A percentile compares a stretch with the other conserved stretches of the same genome.
phyloP scores from a whole-genome alignment of 2,329 filamentous ascomycete genomes.

The Epichloe scottii region DNA sequence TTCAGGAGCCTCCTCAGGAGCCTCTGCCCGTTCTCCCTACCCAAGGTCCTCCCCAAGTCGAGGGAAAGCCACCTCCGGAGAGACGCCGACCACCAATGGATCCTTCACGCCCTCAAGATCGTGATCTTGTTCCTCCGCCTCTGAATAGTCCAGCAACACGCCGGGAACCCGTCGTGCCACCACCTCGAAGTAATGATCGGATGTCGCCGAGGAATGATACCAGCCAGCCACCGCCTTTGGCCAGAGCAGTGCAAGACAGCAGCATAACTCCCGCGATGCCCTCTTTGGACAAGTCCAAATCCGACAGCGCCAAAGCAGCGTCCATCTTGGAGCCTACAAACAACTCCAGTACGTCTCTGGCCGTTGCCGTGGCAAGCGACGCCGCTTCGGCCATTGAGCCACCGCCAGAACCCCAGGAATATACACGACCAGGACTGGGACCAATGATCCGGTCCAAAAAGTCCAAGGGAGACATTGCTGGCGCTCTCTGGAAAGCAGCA shows the following conservation, averaged over 20 bases:
- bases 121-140: slow-evolving; percentile 44
- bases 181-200: slow-evolving; percentile 39
- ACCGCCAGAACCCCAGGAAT: slow-evolving; percentile 17
- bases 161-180: slow-evolving; percentile 32
- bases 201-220: slow-evolving; percentile 33
- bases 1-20: slow-evolving; percentile 9
- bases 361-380: slow-evolving; percentile 16
- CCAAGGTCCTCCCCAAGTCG: slow-evolving; percentile 5
- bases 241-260: slow-evolving; percentile 13
- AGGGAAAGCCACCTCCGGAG: slow-evolving; percentile 43
- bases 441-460: slow-evolving; percentile 82
- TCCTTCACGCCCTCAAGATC: slow-evolving; percentile 39
- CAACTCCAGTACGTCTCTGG: slow-evolving; percentile 12
- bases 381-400: slow-evolving; percentile 14
- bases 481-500: slow-evolving; percentile 62
- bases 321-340: slow-evolving; percentile 4
- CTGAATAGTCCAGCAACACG: slow-evolving; percentile 39
- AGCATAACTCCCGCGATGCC: slow-evolving; percentile 13
- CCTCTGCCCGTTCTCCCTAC: background rate
- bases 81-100: slow-evolving; percentile 57
- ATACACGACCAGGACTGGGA: slow-evolving; percentile 61
- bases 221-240: background rate
- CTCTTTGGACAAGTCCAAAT: slow-evolving; percentile 5
- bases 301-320: slow-evolving; percentile 6
- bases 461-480: slow-evolving; percentile 60